Base-by-base conservation (phyloP, 1,284 basidiomycete genomes). In the Leccinum insolens region DNA sequence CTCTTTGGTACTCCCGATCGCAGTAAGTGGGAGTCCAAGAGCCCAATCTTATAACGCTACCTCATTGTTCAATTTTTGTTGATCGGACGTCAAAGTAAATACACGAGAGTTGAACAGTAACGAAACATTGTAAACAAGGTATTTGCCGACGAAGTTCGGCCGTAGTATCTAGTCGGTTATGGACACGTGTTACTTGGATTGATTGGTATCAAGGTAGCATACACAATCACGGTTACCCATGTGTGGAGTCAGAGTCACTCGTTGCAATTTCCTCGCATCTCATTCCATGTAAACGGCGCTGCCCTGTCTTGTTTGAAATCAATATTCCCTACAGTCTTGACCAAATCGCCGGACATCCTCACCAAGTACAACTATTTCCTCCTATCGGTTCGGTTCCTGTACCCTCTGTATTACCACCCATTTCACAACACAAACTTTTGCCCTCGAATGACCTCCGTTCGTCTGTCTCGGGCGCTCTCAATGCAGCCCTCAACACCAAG, bases 241-340 rank as follows among this genome's bases (percentile, higher is more conserved):
- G 28, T 31, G 28, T 31, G 28, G 28, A 31, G 28, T 31, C 89
- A 25, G 25, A 25, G 25, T 25, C 25, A 25, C 25, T 25, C 28
- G 74, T 85, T 22, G 79, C 85, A 65, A 85, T 89, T 67, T 89
- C 85, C 17, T 87, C 85, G 7, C 89, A 86, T 78, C 77, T 81
- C 71, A 77, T 72, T 71, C 81, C 68, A 67, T 74, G 73, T 39
- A 72, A 72, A 69, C 58, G 71, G 57, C 71, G 77, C 59, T 73
- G 75, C 20, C 86, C 89, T 1, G 83, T 83, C 22, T 68, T 87
- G 11, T 85, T 88, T 65, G 83, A 86, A 49, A 73, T 86, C 17
- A 80, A 82, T 1, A 69, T 76, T 2, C 74, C 80, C n/a, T 83
- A 83, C 72, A 78, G 78, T 25, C 78, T 87, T 37, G 81, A 85